Percentiles rank a stretch among this genome's conserved stretches.
phyloP scores from a whole-genome alignment of 176 grass and related monocot genomes.

The Pontederia paniculata region DNA sequence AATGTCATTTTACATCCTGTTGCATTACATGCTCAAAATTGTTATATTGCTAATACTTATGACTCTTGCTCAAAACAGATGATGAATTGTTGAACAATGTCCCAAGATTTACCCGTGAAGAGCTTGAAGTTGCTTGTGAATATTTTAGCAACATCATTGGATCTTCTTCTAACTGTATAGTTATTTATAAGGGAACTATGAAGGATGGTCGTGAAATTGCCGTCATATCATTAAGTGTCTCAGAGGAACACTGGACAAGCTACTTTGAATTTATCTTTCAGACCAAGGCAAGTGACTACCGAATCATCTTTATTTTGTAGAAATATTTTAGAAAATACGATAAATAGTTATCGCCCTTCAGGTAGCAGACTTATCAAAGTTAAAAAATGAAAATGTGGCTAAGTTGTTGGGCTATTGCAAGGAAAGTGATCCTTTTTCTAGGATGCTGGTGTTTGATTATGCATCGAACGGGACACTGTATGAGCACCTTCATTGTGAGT shows the following conservation, averaged over 20 bases:
- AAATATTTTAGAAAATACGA: conserved; percentile 2
- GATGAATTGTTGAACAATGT: conserved; percentile 74
- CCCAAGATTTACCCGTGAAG: conserved; percentile 51
- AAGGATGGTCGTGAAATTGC: conserved; percentile 77
- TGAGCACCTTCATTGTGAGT: conserved; percentile 86
- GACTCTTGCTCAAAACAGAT: conserved; percentile 35
- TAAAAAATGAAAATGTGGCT: conserved; percentile 77
- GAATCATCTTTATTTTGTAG: neutral
- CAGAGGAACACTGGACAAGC: conserved; percentile 66
- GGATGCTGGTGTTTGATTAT: conserved; percentile 90
- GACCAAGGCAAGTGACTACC: conserved; percentile 42
- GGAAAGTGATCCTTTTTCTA: conserved; percentile 76
- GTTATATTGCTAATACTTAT: neutral
- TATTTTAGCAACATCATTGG: conserved; percentile 99
- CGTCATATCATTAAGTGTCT: conserved; percentile 66
- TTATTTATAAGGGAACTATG: conserved; percentile 81
- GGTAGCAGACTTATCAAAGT: conserved; percentile 65
- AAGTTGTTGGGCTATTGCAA: conserved; percentile 89
- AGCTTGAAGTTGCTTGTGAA: conserved; percentile 92
- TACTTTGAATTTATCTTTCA: conserved; percentile 83
- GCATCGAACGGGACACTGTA: conserved; percentile 86
- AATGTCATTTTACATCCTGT: neutral
- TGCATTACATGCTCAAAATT: neutral
- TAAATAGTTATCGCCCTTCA: conserved; percentile 18
- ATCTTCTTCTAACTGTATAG: conserved; percentile 50